A percentile compares a stretch with the other conserved stretches of the same genome.
Conservation (phyloP, 2,329 filamentous ascomycete species). For the Penicillium sp. region DNA sequence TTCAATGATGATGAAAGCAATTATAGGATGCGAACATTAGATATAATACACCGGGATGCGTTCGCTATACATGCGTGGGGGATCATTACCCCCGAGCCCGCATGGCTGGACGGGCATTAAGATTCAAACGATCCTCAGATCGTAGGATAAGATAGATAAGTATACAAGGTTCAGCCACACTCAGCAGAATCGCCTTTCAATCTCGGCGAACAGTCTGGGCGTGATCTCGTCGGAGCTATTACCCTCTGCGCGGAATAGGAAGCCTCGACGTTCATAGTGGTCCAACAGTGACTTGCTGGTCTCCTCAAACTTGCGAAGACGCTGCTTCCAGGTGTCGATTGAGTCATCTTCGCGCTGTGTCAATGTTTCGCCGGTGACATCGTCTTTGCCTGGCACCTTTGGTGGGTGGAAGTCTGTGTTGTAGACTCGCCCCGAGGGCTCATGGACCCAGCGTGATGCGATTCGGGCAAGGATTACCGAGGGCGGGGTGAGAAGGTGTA, state of each 20-base stretch:
- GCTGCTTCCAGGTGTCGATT: constrained; percentile 78
- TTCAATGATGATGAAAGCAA: background rate
- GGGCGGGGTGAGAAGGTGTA: constrained; percentile 81
- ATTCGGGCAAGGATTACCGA: constrained; percentile 88
- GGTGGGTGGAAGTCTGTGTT: constrained; percentile 93
- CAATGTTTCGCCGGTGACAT: constrained; percentile 84
- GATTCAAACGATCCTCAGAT: background rate
- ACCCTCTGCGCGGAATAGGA: constrained; percentile 84
- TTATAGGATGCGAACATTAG: constrained; percentile 3
- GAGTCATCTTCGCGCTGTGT: constrained; percentile 83
- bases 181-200: constrained; percentile 71
- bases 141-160: constrained; percentile 7
- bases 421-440: constrained; percentile 87
- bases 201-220: constrained; percentile 81
- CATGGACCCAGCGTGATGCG: constrained; percentile 89
- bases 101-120: constrained; percentile 21
- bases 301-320: constrained; percentile 82
- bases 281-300: constrained; percentile 82
- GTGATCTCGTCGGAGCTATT: constrained; percentile 93
- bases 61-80: constrained; percentile 17
- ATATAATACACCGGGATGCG: constrained; percentile 22
- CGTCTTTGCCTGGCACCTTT: constrained; percentile 76
- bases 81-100: background rate
- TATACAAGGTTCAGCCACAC: constrained; percentile 7
- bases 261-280: constrained; percentile 81